Base-by-base conservation (phyloP, 176 grass and related monocot genomes). In the Metroxylon sagu region DNA sequence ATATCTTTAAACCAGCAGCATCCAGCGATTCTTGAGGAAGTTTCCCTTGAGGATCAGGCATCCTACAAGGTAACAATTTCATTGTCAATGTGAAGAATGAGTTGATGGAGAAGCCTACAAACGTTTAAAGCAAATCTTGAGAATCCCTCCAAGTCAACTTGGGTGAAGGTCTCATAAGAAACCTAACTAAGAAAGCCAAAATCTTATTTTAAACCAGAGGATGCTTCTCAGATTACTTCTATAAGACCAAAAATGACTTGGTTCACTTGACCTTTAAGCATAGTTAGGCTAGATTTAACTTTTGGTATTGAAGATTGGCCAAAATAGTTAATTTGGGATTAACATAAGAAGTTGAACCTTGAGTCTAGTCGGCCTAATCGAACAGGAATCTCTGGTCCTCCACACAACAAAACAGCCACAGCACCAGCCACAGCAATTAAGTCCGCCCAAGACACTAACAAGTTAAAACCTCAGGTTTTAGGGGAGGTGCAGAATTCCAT, bases 381-480 rank as follows among this genome's bases (percentile, higher is more conserved):
- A 62, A 97, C 68, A 59, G 78, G 66, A 88, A 97, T 97, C 49
- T 69, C 61, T 43, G 93, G 87, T 18, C 87, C 93, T 70, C 81
- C 93, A 76, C 93, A 91, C 8, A 91, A 55, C 12, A 81, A 69
- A 83, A 97, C 79, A 71, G 87, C 87, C 66, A 91, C 81, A 28
- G 84, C 75, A 80, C 93, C 93, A 78, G 84, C 87, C 48, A 97
- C 87, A n/a, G 79, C 84, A 80, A 97, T 97, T 63, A 97, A 72
- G 67, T 97, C 92, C 7, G 92, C 84, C 92, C 92, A 97, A 54
- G 92, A 97, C 4, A 97, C 93, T 97, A 55, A 54, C 50, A 65
- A 18, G 12, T 43, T 48, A 59, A 70, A 62, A 18, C 16, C 14
- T 25, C 54, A 79, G 39, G 29, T 60, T 29, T 67, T 64, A 52